phyloP scores from a whole-genome alignment of 495 filamentous ascomycete species.

The Pyronema domesticum region DNA sequence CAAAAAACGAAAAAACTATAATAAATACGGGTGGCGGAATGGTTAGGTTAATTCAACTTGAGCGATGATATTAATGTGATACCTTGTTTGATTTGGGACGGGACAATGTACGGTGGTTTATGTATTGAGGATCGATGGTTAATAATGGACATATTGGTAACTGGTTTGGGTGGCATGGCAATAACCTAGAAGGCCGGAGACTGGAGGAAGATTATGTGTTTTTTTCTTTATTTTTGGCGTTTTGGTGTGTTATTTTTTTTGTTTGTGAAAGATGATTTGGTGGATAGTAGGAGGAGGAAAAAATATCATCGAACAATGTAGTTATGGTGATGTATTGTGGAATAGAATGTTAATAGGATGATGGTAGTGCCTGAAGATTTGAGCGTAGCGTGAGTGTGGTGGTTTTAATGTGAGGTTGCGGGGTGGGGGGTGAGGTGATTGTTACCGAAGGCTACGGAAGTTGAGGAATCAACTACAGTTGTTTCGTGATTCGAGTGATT shows the following conservation, averaged over 20 bases:
- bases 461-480: too few species aligned
- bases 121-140: neutral
- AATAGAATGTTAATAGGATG: neutral
- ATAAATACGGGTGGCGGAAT: too few species aligned
- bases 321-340: neutral
- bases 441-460: too few species aligned
- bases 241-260: conserved; percentile 1
- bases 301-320: neutral
- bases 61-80: too few species aligned
- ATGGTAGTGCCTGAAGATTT: too few species aligned
- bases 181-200: neutral
- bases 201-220: neutral
- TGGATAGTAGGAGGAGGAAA: neutral
- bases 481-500: too few species aligned
- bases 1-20: neutral
- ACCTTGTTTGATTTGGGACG: neutral
- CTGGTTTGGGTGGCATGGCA: neutral
- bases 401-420: too few species aligned
- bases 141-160: neutral
- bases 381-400: too few species aligned
- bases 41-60: too few species aligned
- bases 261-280: neutral
- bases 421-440: too few species aligned
- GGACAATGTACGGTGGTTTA: neutral
- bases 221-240: conserved; percentile 1